phyloP scores from a whole-genome alignment of 192 early-diverging fungal genomes.

The Coemansia sp. region DNA sequence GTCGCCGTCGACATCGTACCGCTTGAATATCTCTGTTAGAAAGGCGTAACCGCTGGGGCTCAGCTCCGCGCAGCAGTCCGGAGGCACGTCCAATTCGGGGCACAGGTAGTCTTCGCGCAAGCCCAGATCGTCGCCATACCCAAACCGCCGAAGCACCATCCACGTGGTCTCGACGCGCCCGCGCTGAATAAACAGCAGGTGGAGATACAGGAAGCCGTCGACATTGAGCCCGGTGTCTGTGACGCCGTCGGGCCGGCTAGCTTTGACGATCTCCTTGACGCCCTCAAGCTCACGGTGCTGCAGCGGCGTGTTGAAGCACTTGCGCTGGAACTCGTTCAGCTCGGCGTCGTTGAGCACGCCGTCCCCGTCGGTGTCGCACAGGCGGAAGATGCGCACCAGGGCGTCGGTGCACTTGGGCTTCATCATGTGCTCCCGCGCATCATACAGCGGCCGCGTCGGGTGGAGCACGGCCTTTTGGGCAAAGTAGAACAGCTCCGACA shows the following conservation, averaged over 20 bases:
- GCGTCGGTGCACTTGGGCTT: conserved; percentile 92
- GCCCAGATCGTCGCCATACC: conserved; percentile 93
- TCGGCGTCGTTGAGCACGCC: conserved; percentile 89
- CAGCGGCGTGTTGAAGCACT: conserved; percentile 96
- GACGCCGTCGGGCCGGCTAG: conserved; percentile 86
- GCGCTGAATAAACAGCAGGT: conserved; percentile 95
- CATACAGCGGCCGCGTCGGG: conserved; percentile 95
- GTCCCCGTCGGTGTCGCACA: conserved; percentile 96
- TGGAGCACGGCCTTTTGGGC: conserved; percentile 99
- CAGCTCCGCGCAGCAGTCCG: conserved; percentile 91
- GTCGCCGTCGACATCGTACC: conserved; percentile 95
- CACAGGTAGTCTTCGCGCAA: conserved; percentile 88
- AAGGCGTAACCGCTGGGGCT: conserved; percentile 93
- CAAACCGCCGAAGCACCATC: conserved; percentile 94
- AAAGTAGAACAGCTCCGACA: conserved; percentile 99
- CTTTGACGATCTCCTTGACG: conserved; percentile 92
- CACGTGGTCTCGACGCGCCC: conserved; percentile 98
- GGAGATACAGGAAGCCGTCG: conserved; percentile 89
- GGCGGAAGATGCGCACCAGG: conserved; percentile 87
- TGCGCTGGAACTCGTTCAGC: conserved; percentile 91
- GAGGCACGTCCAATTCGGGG: conserved; percentile 83
- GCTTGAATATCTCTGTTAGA: conserved; percentile 91
- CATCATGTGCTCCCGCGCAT: conserved; percentile 84
- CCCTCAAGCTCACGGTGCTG: conserved; percentile 95
- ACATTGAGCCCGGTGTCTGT: conserved; percentile 85